Base-by-base conservation (phyloP, 2,329 filamentous ascomycete species). In the Knufia fluminis region DNA sequence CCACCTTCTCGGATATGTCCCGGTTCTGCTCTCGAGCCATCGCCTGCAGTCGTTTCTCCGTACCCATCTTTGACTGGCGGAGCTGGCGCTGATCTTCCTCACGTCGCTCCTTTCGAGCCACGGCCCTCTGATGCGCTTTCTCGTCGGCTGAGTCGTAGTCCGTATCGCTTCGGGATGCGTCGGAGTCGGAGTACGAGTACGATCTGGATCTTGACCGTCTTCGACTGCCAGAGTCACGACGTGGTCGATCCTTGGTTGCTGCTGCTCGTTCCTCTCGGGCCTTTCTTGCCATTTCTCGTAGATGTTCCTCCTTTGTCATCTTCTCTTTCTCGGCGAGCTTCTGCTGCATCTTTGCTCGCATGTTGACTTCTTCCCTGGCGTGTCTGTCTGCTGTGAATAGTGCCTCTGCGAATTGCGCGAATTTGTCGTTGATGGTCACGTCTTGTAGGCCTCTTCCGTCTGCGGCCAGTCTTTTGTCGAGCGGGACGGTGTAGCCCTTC, bases 381-480 rank as follows among this genome's bases (percentile, higher is more conserved):
- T 97, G 92, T 42, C 91, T 77, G 64, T 98, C 92, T 1, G 92
- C 92, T 56, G 92, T 94, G 66, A 92, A 94, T 32, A 98, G 72
- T 0, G 91, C 89, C 68, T 98, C 92, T 0, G 89, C 86, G 64
- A 98, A 94, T 61, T 94, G 88, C 2, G 91, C 91, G 64, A 98
- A 97, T 65, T 96, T 97, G 73, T 98, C 92, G 69, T 95, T 97
- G 70, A 98, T 97, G 4, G 88, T 85, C 36, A 95, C 82, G 64
- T 98, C 92, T 66, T 96, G 89, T 54, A 98, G 66, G 0, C 88
- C 88, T 61, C 92, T 79, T 10, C 92, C 92, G 66, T 97, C 91
- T 7, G 92, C 91, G 16, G 92, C 92, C 59, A 98, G 71, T 63
- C 92, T 83, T 73, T 98, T 98, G 66, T 98, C 92, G 46, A 98